These are phyloP conservation scores for Canavalia ensiformis DNA, from an alignment of 306 rosid species.

Conservation along the genomic window DNA sequence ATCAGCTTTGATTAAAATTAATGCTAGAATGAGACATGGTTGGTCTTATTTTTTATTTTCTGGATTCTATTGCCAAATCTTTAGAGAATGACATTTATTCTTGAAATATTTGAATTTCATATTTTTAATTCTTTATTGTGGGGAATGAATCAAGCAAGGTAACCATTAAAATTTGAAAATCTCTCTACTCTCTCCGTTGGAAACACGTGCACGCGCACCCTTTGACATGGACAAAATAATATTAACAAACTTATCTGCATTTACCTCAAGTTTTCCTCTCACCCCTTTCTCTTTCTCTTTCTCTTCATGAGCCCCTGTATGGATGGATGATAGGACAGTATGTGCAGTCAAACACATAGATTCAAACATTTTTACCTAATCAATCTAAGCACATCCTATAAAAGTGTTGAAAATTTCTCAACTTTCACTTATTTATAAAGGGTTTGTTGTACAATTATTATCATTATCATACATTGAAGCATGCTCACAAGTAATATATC, in stretches of 20 bases:
- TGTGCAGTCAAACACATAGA: slow-evolving; percentile 35
- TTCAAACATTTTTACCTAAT: slow-evolving; percentile 40
- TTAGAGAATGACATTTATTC: slow-evolving; percentile 45
- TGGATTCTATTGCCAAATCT: slow-evolving; percentile 49
- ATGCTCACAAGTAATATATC: neutral
- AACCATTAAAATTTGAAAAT: slow-evolving; percentile 40
- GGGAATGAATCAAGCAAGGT: slow-evolving; percentile 45
- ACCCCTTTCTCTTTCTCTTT: neutral
- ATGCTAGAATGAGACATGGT: slow-evolving; percentile 50
- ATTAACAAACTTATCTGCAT: slow-evolving; percentile 41
- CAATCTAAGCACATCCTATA: neutral
- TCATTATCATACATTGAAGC: too few species aligned
- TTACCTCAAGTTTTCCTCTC: slow-evolving; percentile 20
- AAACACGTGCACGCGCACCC: slow-evolving; percentile 50
- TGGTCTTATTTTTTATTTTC: slow-evolving; percentile 34
- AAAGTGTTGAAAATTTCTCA: neutral
- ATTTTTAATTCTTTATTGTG: slow-evolving; percentile 44
- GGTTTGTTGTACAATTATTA: neutral
- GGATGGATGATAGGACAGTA: neutral
- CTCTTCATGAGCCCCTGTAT: neutral
- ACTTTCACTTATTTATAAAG: neutral
- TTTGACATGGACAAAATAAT: slow-evolving; percentile 40
- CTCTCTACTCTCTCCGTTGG: slow-evolving; percentile 14
- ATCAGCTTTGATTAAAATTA: slow-evolving; percentile 31
- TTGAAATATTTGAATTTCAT: slow-evolving; percentile 35